Conservation (phyloP, 2,329 filamentous ascomycete genomes). For the Chalaropsis thielavioides region DNA sequence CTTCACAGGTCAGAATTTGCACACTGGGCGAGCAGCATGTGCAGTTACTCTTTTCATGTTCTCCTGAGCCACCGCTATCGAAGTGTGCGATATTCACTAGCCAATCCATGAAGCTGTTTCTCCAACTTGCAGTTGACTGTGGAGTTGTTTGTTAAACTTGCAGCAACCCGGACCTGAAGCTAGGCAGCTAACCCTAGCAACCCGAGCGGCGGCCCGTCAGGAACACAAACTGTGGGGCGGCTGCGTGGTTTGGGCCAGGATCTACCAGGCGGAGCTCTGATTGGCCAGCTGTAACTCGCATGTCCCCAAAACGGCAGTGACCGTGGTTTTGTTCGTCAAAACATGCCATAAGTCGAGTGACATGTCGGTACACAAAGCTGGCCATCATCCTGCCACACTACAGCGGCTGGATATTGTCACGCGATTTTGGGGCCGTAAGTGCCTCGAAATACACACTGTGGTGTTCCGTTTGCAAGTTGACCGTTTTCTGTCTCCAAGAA, state of each 20-base stretch:
- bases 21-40: neutral
- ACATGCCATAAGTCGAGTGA: constrained; percentile 6
- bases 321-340: neutral
- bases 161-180: neutral
- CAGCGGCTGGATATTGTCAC: neutral
- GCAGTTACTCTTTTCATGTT: neutral
- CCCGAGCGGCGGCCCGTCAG: neutral
- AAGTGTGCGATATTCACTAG: neutral
- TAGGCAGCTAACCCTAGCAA: neutral
- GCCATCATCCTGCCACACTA: neutral
- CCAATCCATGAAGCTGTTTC: neutral
- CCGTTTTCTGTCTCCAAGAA: neutral
- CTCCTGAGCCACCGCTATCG: neutral
- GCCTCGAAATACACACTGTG: neutral
- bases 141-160: neutral
- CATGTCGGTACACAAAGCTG: constrained; percentile 1
- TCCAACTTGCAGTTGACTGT: neutral
- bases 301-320: neutral
- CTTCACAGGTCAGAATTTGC: neutral
- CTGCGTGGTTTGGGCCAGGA: neutral
- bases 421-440: neutral
- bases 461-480: neutral
- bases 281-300: neutral
- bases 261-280: neutral
- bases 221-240: neutral